phyloP scores from a whole-genome alignment of 2,329 filamentous ascomycete species.

The Talaromyces atroroseus region DNA sequence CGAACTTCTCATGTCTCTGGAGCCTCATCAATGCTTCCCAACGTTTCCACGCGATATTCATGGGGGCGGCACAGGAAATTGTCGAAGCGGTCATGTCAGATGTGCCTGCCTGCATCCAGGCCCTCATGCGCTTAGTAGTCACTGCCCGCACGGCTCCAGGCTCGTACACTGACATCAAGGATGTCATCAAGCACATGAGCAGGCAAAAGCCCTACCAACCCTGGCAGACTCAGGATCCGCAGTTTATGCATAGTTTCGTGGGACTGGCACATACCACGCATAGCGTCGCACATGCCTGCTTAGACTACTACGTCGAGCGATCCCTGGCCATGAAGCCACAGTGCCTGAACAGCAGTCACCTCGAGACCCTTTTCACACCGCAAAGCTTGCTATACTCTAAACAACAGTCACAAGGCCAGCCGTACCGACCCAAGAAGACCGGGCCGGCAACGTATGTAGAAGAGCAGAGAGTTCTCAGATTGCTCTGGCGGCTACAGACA shows the following conservation, averaged over 20 bases:
- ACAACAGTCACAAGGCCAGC: background rate
- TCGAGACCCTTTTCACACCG: background rate
- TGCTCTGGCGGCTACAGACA: background rate
- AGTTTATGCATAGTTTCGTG: background rate
- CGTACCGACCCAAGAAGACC: background rate
- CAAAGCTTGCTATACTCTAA: background rate
- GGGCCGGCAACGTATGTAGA: background rate
- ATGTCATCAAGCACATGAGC: background rate
- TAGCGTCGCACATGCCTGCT: background rate
- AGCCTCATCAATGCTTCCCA: background rate
- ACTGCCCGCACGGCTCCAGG: background rate
- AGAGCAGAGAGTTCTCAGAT: background rate
- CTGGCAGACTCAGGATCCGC: background rate
- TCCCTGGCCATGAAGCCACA: background rate
- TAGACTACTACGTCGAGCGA: conserved; percentile 1
- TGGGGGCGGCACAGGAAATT: background rate
- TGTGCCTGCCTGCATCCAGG: background rate
- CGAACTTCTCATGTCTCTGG: background rate
- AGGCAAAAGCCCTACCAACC: background rate
- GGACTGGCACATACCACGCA: background rate
- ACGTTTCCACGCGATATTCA: background rate
- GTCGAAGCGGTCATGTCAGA: background rate
- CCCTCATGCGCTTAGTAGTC: background rate
- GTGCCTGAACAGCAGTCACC: background rate
- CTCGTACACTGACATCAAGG: background rate